phyloP scores from a whole-genome alignment of 1,139 yeast genomes.

The Cylindricascospora bacillispora region DNA sequence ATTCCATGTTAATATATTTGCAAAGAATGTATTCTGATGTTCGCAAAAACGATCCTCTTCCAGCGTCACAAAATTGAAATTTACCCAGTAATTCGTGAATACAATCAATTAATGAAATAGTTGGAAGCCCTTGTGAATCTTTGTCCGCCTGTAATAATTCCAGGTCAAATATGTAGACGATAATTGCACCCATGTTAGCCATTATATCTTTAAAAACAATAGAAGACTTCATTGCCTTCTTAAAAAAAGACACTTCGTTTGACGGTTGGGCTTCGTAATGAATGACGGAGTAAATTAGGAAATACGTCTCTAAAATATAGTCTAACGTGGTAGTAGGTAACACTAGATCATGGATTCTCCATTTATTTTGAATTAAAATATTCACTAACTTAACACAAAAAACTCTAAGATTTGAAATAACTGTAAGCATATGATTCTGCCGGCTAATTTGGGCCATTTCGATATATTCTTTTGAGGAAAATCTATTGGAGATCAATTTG shows the following conservation, averaged over 20 bases:
- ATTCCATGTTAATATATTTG: constrained; percentile 31
- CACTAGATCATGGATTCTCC: constrained; percentile 4
- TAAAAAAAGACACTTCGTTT: constrained; percentile 21
- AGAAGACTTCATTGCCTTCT: constrained; percentile 24
- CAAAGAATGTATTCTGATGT: constrained; percentile 46
- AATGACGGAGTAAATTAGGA: constrained; percentile 32
- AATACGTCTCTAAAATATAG: constrained; percentile 27
- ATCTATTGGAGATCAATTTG: constrained; percentile 29
- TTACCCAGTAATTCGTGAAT: constrained; percentile 67
- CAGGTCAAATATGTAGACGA: neutral
- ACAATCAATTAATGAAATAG: constrained; percentile 31
- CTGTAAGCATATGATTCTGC: constrained; percentile 26
- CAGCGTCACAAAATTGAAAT: constrained; percentile 54
- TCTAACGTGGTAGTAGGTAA: constrained; percentile 14
- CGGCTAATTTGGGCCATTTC: constrained; percentile 15
- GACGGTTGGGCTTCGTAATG: constrained; percentile 28
- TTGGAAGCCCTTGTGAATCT: neutral
- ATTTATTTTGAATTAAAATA: constrained; percentile 5
- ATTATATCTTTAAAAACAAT: constrained; percentile 41
- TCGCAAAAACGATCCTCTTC: constrained; percentile 49
- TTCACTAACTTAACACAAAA: constrained; percentile 11
- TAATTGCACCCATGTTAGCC: constrained; percentile 25
- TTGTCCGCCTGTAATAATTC: neutral
- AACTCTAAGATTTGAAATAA: constrained; percentile 35
- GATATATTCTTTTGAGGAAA: constrained; percentile 23